These are phyloP conservation scores for Beauveria sp. DNA, from an alignment of 2,329 filamentous ascomycete species.

Conservation along the genomic window DNA sequence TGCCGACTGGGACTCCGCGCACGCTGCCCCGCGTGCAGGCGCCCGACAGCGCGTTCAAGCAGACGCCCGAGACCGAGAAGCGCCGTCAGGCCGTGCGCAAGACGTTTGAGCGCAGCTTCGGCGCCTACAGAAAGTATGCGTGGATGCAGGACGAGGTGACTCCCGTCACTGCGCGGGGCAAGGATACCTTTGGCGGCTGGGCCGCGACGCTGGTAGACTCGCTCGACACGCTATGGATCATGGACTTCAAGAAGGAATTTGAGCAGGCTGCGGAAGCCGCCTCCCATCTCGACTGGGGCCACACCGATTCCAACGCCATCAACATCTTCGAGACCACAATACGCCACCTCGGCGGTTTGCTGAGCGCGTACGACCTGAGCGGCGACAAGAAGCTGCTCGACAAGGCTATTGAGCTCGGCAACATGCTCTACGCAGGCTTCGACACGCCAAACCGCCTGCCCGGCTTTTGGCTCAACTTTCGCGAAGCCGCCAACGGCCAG, in stretches of 20 bases:
- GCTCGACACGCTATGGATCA: slow-evolving; percentile 62
- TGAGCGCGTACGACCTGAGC: slow-evolving; percentile 62
- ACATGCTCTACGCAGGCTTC: slow-evolving; percentile 55
- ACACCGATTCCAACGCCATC: slow-evolving; percentile 35
- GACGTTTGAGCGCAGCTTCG: slow-evolving; percentile 49
- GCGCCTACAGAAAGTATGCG: slow-evolving; percentile 51
- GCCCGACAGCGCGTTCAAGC: slow-evolving; percentile 30
- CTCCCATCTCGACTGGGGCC: slow-evolving; percentile 50
- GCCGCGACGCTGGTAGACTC: slow-evolving; percentile 56
- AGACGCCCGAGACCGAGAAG: slow-evolving; percentile 24
- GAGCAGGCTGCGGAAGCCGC: slow-evolving; percentile 50
- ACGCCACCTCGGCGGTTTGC: slow-evolving; percentile 57
- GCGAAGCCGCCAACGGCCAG: slow-evolving; percentile 27
- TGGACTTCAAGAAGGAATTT: slow-evolving; percentile 58
- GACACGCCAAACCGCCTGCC: slow-evolving; percentile 61
- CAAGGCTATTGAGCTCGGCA: slow-evolving; percentile 54
- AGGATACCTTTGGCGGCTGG: slow-evolving; percentile 56
- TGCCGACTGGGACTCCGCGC: slow-evolving; percentile 27
- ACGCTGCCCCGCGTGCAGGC: slow-evolving; percentile 22
- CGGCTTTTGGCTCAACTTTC: slow-evolving; percentile 35
- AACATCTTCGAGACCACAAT: slow-evolving; percentile 64
- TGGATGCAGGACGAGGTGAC: slow-evolving; percentile 57
- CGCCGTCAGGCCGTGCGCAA: slow-evolving; percentile 37
- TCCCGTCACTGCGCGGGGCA: slow-evolving; percentile 42
- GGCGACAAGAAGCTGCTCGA: slow-evolving; percentile 42